phyloP scores from a whole-genome alignment of 75 land plant genomes.

The Gnetum montanum region DNA sequence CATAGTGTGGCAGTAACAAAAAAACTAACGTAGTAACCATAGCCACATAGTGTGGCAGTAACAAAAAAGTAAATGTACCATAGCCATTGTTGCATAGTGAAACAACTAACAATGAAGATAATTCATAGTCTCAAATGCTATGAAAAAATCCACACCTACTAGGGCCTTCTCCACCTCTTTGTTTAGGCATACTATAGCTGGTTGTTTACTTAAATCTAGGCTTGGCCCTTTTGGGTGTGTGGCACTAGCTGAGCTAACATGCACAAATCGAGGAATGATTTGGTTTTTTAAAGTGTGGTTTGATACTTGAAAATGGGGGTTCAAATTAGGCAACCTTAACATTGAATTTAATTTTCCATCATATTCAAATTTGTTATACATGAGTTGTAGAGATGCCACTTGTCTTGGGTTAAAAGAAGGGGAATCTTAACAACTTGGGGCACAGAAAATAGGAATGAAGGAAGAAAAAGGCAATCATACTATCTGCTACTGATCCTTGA shows the following conservation, averaged over 20 bases:
- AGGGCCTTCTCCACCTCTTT: slow-evolving; percentile 79
- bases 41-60: too few species aligned
- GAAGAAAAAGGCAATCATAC: slow-evolving; percentile 76
- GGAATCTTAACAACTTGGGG: slow-evolving; percentile 72
- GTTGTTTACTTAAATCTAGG: slow-evolving; percentile 95
- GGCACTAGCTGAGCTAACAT: slow-evolving; percentile 94
- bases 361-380: slow-evolving; percentile 99
- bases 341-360: slow-evolving; percentile 94
- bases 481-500: slow-evolving; percentile 72
- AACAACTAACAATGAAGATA: too few species aligned
- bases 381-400: slow-evolving; percentile 77
- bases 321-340: slow-evolving; percentile 81
- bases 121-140: too few species aligned
- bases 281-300: not conserved
- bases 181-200: slow-evolving; percentile 96
- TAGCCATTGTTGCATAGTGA: too few species aligned
- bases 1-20: too few species aligned
- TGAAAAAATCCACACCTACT: too few species aligned
- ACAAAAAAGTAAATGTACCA: too few species aligned
- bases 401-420: slow-evolving; percentile 68
- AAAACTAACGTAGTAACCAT: too few species aligned
- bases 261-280: slow-evolving; percentile 56
- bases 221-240: slow-evolving; percentile 94
- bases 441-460: slow-evolving; percentile 86
- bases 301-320: slow-evolving; percentile 30